Evolutionary conservation across 2,329 filamentous ascomycete genomes (phyloP), one percentile per base, ranked within the genome.

Genomic region (Xylaria sp.): DNA sequence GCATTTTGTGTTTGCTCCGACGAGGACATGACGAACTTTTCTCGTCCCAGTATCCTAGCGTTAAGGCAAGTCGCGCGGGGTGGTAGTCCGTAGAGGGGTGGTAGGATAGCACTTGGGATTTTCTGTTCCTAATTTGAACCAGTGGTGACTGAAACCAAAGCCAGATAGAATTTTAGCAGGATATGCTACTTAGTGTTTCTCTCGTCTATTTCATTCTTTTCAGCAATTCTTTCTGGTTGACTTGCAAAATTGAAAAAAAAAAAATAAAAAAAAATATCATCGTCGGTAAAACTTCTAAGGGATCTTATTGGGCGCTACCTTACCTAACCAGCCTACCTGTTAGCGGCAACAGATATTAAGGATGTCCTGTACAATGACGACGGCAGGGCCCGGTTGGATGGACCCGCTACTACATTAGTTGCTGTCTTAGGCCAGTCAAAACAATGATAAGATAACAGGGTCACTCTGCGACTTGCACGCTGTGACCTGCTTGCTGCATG

Each of bases 1-100:
- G 79, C 79, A 75, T 84, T 81, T 50, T 75, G 75, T 46, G 50
- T 70, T 50, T 57, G 15, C 5, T 73, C 69, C 20, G 72, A 65
- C 23, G 61, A 73, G 31, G 73, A 72, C 78, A 77, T 80, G 69
- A 5, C 71, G 54, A 55, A 18, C 10, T 20, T 48, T 59, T 63
- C 34, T 51, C 28, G 48, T 25, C 12, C 48, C 34, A 31, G 28
- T n/a, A 15, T 55, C 20, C n/a, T 15, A 4, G 51, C 18, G 18
- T 46, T 13, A 23, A 44, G 10, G n/a, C 52, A 52, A n/a, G 51
- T 52, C 6, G 60, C 34, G 34, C 10, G 34, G 23, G 55, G 34
- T n/a, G 44, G 44, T 20, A 23, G 46, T 25, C 5, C 23, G 46
- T 50, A 50, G 46, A 50, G 25, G 55, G 50, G 66, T 37, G 57